phyloP scores from a whole-genome alignment of 495 filamentous ascomycete genomes.

The Lasiosphaeria hispida region DNA sequence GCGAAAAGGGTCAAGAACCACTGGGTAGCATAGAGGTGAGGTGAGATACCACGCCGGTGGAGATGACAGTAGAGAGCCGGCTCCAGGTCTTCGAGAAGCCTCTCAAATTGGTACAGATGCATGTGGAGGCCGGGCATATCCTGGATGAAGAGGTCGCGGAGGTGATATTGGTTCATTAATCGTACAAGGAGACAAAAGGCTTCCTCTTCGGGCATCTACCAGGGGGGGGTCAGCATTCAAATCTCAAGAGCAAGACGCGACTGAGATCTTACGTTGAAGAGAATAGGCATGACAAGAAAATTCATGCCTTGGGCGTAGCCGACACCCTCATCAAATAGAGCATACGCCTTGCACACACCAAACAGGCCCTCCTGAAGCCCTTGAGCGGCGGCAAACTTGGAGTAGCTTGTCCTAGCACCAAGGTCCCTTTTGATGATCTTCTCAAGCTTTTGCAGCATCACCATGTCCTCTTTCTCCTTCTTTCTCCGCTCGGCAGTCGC shows the following conservation, averaged over 20 bases:
- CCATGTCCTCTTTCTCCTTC: constrained; percentile 73
- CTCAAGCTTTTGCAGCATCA: constrained; percentile 74
- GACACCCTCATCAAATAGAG: constrained; percentile 88
- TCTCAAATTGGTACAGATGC: constrained; percentile 91
- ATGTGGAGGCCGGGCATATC: constrained; percentile 97
- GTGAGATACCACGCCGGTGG: constrained; percentile 78
- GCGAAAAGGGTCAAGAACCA: constrained; percentile 99
- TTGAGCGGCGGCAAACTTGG: constrained; percentile 83
- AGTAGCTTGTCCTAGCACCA: constrained; percentile 91
- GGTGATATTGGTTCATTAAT: constrained; percentile 93
- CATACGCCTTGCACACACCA: constrained; percentile 95
- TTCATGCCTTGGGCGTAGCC: constrained; percentile 99
- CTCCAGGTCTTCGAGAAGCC: constrained; percentile 89
- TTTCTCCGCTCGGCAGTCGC: constrained; percentile 65
- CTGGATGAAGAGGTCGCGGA: constrained; percentile 89
- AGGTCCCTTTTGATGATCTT: constrained; percentile 87
- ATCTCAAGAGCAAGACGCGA: background rate
- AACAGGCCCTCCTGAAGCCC: constrained; percentile 94
- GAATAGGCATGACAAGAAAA: constrained; percentile 93
- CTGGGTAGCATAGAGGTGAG: constrained; percentile 94
- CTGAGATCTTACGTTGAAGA: constrained; percentile 75
- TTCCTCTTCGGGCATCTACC: constrained; percentile 93
- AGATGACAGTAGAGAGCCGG: constrained; percentile 95
- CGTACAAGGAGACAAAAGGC: constrained; percentile 90
- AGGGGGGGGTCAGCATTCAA: background rate